A percentile compares a stretch with the other conserved stretches of the same genome.
Conservation (phyloP, 495 filamentous ascomycete species). For the Neurospora pannonica region DNA sequence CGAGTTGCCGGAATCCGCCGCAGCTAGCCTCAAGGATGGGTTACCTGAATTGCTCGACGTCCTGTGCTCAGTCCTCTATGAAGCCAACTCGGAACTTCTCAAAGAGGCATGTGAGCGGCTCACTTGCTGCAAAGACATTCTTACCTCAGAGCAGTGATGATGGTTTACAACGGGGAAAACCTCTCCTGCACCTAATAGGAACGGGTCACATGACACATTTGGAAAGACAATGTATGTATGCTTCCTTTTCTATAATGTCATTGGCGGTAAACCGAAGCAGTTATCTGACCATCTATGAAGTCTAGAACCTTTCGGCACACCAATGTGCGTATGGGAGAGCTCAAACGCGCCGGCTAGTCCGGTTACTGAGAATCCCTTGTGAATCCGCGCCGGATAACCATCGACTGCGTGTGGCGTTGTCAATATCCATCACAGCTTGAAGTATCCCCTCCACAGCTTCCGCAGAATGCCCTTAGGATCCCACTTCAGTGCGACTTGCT, state of each 20-base stretch:
- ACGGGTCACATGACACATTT: background rate
- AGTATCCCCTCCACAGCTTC: constrained; percentile 31
- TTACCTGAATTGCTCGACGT: constrained; percentile 34
- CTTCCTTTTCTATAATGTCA: background rate
- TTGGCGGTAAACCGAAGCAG: background rate
- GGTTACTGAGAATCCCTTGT: background rate
- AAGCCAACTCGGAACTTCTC: constrained; percentile 37
- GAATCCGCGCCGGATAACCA: background rate
- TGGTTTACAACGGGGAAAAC: background rate
- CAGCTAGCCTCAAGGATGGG: constrained; percentile 27
- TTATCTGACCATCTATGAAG: background rate
- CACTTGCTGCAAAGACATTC: constrained; percentile 34
- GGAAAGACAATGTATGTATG: background rate
- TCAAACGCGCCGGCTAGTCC: background rate
- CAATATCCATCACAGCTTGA: constrained; percentile 18
- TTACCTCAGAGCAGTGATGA: constrained; percentile 3
- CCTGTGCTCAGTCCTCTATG: constrained; percentile 27
- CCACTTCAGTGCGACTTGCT: constrained; percentile 28
- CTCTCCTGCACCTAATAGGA: background rate
- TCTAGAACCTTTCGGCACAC: background rate
- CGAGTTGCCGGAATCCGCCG: constrained; percentile 27
- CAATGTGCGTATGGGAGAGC: background rate
- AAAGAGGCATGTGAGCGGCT: constrained; percentile 34
- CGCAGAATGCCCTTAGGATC: constrained; percentile 35
- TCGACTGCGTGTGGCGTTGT: background rate